A percentile compares a stretch with the other conserved stretches of the same genome.
These are phyloP conservation scores for Penicillium crystallinum DNA, from an alignment of 495 filamentous ascomycete genomes.

Conservation along the genomic window DNA sequence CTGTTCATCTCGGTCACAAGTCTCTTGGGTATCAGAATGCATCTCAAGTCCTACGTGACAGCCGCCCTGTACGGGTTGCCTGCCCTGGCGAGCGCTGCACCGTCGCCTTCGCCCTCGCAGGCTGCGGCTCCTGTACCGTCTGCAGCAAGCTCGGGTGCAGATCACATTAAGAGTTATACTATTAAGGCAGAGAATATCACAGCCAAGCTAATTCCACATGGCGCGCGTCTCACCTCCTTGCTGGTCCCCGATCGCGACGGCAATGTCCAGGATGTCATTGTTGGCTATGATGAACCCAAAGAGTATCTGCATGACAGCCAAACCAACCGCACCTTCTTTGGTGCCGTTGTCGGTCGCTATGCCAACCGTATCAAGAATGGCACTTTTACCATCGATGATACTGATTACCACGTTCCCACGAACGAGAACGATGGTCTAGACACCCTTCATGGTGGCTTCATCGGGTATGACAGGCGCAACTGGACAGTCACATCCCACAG, in stretches of 20 bases:
- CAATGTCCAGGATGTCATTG: conserved; percentile 59
- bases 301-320: conserved; percentile 64
- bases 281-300: conserved; percentile 73
- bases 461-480: conserved; percentile 79
- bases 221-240: conserved; percentile 69
- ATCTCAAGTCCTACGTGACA: conserved; percentile 34
- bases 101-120: conserved; percentile 12
- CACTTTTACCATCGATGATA: conserved; percentile 66
- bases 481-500: conserved; percentile 70
- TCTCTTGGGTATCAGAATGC: conserved; percentile 36
- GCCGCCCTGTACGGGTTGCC: conserved; percentile 35
- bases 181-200: conserved; percentile 68
- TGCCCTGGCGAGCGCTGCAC: conserved; percentile 21
- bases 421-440: conserved; percentile 69
- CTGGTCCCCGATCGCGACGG: conserved; percentile 68
- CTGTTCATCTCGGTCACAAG: conserved; percentile 28
- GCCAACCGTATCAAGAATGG: conserved; percentile 86
- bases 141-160: conserved; percentile 4
- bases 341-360: conserved; percentile 73
- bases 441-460: conserved; percentile 74
- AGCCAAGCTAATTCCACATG: conserved; percentile 71
- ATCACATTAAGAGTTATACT: conserved; percentile 59
- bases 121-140: conserved; percentile 6
- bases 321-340: conserved; percentile 66
- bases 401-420: conserved; percentile 55